Conservation (phyloP, 176 grass and related monocot genomes). For the Bolboschoenus planiculmis region DNA sequence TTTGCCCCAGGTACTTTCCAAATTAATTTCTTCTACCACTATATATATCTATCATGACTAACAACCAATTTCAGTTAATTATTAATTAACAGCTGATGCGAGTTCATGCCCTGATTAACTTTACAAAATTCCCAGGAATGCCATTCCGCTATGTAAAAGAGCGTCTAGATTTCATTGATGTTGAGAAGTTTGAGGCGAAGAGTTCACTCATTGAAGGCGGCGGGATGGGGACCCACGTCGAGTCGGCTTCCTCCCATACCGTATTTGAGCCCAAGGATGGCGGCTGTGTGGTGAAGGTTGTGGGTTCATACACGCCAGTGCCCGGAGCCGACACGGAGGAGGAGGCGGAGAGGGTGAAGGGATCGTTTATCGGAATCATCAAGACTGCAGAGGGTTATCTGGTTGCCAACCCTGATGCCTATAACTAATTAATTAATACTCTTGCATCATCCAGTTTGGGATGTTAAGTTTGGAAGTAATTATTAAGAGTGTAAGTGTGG, state of each 20-base stretch:
- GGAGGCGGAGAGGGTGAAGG: conserved; percentile 45
- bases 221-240: conserved; percentile 33
- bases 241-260: conserved; percentile 41
- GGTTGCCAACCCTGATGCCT: conserved; percentile 52
- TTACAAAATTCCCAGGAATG: conserved; percentile 26
- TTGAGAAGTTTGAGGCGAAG: conserved; percentile 49
- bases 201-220: conserved; percentile 51
- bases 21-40: neutral
- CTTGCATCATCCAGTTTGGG: neutral
- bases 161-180: conserved; percentile 53
- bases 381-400: conserved; percentile 62
- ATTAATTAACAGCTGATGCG: neutral
- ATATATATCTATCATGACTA: neutral
- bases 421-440: conserved; percentile 30
- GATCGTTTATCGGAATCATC: conserved; percentile 29
- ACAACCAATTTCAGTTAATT: too few species aligned
- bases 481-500: too few species aligned
- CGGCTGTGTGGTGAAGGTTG: conserved; percentile 47
- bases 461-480: neutral
- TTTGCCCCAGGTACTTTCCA: conserved; percentile 46
- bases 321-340: conserved; percentile 29
- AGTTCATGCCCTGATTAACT: neutral
- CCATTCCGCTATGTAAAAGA: conserved; percentile 54
- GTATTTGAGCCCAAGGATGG: conserved; percentile 42
- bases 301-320: conserved; percentile 41